These are phyloP conservation scores for Herpetospermum pedunculosum DNA, from an alignment of 306 rosid species.

Conservation along the genomic window DNA sequence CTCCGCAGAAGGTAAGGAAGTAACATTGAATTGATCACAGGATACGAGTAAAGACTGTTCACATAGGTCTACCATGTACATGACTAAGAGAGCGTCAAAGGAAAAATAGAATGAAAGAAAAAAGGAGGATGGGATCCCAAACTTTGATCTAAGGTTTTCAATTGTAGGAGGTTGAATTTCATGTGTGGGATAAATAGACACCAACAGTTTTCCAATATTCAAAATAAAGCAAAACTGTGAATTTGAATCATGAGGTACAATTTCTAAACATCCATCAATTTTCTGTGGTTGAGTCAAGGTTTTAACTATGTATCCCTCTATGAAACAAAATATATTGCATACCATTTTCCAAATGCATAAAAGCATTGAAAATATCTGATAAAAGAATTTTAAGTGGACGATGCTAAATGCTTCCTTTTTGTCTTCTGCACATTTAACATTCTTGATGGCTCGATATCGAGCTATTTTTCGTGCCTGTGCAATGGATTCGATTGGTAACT, in stretches of 20 bases:
- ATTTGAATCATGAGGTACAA: constrained; percentile 22
- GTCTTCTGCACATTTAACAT: constrained; percentile 21
- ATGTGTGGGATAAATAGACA: constrained; percentile 30
- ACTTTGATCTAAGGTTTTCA: constrained; percentile 41
- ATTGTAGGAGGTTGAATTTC: constrained; percentile 35
- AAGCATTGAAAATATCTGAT: constrained; percentile 22
- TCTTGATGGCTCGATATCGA: constrained; percentile 53
- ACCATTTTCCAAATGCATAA: constrained; percentile 34
- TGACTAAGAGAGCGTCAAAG: constrained; percentile 35
- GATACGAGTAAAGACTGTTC: constrained; percentile 57
- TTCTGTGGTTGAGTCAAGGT: constrained; percentile 26
- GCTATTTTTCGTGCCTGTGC: constrained; percentile 75
- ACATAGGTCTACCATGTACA: constrained; percentile 33
- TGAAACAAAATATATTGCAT: constrained; percentile 16
- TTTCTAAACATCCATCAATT: constrained; percentile 23
- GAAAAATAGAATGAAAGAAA: constrained; percentile 32
- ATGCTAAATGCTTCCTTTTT: constrained; percentile 12
- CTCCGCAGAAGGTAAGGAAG: constrained; percentile 26
- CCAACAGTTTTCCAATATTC: constrained; percentile 46
- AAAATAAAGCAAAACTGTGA: constrained; percentile 34
- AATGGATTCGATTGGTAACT: constrained; percentile 62
- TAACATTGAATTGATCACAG: constrained; percentile 56
- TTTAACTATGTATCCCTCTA: constrained; percentile 19
- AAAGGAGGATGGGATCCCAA: constrained; percentile 34
- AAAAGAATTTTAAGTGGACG: constrained; percentile 20